A percentile compares a stretch with the other conserved stretches of the same genome.
These are phyloP conservation scores for Cicer judaicum DNA, from an alignment of 306 rosid genomes.

Conservation along the genomic window DNA sequence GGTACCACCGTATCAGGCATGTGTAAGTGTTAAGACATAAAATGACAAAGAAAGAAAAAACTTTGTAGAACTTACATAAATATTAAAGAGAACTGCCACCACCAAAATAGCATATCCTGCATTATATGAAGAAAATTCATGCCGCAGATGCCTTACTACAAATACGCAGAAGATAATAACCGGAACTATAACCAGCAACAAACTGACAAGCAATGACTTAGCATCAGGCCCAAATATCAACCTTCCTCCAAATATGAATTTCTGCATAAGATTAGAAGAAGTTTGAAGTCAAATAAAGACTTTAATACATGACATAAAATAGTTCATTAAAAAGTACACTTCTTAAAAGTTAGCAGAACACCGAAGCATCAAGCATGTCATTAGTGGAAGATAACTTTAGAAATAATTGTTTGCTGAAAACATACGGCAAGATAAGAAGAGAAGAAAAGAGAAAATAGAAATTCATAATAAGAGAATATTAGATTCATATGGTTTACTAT, in stretches of 20 bases:
- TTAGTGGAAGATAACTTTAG: slow-evolving; percentile 9
- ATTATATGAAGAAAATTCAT: slow-evolving; percentile 63
- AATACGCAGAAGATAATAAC: slow-evolving; percentile 71
- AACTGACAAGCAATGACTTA: slow-evolving; percentile 75
- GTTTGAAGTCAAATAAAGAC: slow-evolving; percentile 39
- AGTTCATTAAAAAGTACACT: background rate
- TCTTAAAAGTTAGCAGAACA: slow-evolving; percentile 13
- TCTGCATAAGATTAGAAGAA: slow-evolving; percentile 61
- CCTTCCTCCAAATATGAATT: slow-evolving; percentile 85
- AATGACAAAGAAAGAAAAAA: slow-evolving; percentile 27
- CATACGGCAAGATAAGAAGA: background rate
- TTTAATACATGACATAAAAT: slow-evolving; percentile 20
- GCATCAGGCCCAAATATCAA: slow-evolving; percentile 95
- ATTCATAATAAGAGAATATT: background rate
- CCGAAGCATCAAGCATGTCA: background rate
- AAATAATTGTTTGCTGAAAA: slow-evolving; percentile 4
- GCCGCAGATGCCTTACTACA: slow-evolving; percentile 89
- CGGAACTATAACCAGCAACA: slow-evolving; percentile 81
- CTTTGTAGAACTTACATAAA: slow-evolving; percentile 65
- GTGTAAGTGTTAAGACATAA: background rate
- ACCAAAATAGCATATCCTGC: slow-evolving; percentile 80
- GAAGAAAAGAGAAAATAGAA: slow-evolving; percentile 4
- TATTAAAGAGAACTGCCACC: slow-evolving; percentile 66
- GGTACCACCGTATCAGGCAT: background rate
- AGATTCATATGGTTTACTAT: background rate